Conservation (phyloP, 83 land plant genomes). For the Diphasiastrum complanatum region DNA sequence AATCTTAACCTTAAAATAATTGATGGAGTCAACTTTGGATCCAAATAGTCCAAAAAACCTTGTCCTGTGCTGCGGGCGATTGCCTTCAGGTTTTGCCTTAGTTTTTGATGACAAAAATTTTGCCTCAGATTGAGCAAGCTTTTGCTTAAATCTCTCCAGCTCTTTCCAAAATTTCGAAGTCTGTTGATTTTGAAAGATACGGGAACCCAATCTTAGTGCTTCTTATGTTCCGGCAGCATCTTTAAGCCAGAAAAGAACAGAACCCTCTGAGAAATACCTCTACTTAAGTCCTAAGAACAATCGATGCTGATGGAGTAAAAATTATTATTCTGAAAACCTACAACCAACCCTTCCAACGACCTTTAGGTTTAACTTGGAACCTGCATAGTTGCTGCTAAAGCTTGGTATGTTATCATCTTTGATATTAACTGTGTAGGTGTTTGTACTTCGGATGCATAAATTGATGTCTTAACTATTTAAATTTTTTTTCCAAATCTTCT, state of each 20-base stretch:
- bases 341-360: too few relatives aligned
- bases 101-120: constrained; percentile 44
- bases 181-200: constrained; percentile 26
- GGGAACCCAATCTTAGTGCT: background rate
- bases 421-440: too few relatives aligned
- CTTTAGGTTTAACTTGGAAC: too few relatives aligned
- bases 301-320: too few relatives aligned
- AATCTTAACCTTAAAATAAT: constrained; percentile 50
- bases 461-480: too few relatives aligned
- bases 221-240: background rate
- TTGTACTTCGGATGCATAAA: too few relatives aligned
- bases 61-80: constrained; percentile 52
- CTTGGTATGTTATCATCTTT: too few relatives aligned
- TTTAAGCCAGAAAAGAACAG: background rate
- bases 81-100: constrained; percentile 38
- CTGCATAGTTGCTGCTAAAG: too few relatives aligned
- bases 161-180: constrained; percentile 45
- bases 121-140: constrained; percentile 63
- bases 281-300: too few relatives aligned
- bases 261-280: too few relatives aligned
- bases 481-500: too few relatives aligned
- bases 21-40: constrained; percentile 63
- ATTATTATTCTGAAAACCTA: too few relatives aligned
- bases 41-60: constrained; percentile 67
- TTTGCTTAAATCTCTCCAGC: constrained; percentile 51